Conservation (phyloP, 2,329 filamentous ascomycete genomes). For the Cytospora mali region DNA sequence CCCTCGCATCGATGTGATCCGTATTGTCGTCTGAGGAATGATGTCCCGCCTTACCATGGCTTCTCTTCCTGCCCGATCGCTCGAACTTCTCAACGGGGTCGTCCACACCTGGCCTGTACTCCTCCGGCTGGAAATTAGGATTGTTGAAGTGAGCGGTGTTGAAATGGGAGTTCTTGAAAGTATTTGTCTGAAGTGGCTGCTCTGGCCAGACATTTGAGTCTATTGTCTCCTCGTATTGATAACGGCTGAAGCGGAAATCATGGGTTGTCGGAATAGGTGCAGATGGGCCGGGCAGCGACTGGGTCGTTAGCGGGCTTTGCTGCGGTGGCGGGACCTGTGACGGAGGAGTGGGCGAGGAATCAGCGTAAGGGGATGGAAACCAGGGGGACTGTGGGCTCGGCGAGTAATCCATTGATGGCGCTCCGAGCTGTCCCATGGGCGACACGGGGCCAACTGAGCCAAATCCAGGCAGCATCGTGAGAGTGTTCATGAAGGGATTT, state of each 20-base stretch:
- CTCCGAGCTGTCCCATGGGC: conserved; percentile 27
- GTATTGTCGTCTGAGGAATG: conserved; percentile 15
- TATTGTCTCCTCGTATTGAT: conserved; percentile 45
- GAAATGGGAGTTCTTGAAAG: conserved; percentile 68
- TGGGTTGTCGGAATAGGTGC: conserved; percentile 38
- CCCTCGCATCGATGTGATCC: conserved; percentile 3
- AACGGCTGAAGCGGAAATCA: conserved; percentile 57
- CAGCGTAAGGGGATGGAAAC: conserved; percentile 41
- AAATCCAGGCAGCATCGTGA: conserved; percentile 54
- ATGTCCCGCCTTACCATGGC: conserved; percentile 16
- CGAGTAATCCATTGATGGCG: conserved; percentile 36
- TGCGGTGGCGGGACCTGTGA: conserved; percentile 31
- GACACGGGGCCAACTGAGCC: conserved; percentile 30
- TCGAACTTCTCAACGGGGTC: conserved; percentile 32
- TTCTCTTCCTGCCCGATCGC: conserved; percentile 20
- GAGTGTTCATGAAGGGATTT: conserved; percentile 43
- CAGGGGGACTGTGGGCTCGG: conserved; percentile 42
- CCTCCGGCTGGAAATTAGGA: conserved; percentile 61
- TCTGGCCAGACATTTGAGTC: conserved; percentile 42
- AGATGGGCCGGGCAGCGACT: conserved; percentile 37
- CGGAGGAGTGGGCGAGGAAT: conserved; percentile 31
- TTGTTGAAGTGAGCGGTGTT: conserved; percentile 70
- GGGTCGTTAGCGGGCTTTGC: conserved; percentile 35
- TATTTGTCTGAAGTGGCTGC: conserved; percentile 56
- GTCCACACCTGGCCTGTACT: conserved; percentile 48